Conservation (phyloP, 805 yeast genomes). For the Metschnikowia lunata region DNA sequence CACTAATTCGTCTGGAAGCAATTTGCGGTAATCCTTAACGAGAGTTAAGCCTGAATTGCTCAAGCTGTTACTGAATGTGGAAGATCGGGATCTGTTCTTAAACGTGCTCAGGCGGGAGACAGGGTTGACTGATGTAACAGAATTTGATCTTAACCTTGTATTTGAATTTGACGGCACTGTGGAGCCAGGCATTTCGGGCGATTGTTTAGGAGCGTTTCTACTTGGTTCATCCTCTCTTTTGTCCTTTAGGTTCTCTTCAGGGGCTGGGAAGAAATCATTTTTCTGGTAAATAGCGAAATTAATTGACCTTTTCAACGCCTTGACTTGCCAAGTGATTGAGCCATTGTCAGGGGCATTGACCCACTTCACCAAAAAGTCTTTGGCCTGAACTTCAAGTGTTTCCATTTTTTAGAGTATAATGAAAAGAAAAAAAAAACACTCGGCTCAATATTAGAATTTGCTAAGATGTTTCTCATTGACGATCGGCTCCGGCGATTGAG, state of each 20-base stretch:
- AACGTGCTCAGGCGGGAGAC: constrained; percentile 29
- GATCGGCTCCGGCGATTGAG: too few species aligned
- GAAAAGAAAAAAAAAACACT: too few species aligned
- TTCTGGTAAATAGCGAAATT: constrained; percentile 38
- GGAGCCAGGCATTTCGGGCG: neutral
- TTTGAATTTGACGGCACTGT: neutral
- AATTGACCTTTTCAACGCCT: constrained; percentile 54
- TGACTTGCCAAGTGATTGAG: constrained; percentile 70
- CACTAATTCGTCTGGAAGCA: constrained; percentile 52
- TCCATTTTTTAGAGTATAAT: constrained; percentile 51
- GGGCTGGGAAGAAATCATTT: constrained; percentile 16
- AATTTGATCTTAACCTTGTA: constrained; percentile 22
- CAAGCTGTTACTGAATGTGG: constrained; percentile 36
- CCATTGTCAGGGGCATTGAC: constrained; percentile 68
- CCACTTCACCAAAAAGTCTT: constrained; percentile 90
- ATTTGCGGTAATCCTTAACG: constrained; percentile 54
- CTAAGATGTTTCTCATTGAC: too few species aligned
- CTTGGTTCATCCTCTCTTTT: neutral
- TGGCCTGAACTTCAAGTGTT: constrained; percentile 83
- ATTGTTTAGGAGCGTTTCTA: neutral
- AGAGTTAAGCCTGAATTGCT: constrained; percentile 42
- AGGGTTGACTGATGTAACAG: constrained; percentile 32
- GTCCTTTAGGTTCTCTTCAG: neutral
- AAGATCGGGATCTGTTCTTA: constrained; percentile 33
- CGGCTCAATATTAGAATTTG: too few species aligned